Evolutionary conservation across 1,284 basidiomycete species (phyloP), one percentile per base, ranked within the genome.

Genomic region (Sutorius eximius): DNA sequence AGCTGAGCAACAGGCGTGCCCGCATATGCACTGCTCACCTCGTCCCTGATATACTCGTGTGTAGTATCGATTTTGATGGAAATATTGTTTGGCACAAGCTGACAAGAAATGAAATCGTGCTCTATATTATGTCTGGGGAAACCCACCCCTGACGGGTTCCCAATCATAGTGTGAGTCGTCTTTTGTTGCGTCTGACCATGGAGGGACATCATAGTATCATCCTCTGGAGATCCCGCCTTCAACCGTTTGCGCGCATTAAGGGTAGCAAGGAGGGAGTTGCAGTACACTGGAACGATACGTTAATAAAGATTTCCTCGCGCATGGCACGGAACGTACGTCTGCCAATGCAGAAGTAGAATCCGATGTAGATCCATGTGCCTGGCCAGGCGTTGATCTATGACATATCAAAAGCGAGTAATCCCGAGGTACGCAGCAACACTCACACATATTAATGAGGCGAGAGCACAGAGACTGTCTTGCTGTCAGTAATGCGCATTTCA

Each of bases 281-380:
- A 72, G 61, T 82, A 82, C 11, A 81, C 75, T 78, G 15, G 16
- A 42, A 34, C 12, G 5, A n/a, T 5, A 18, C 9, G 13, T 43
- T 11, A 53, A 41, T 20, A 27, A 15, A n/a, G 11, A 30, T n/a
- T 22, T 24, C 15, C 5, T 34, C 22, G 12, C 27, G 16, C 41
- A 7, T 7, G 20, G 34, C 15, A 44, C 18, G 32, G 8, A 15
- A 66, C 76, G 53, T 62, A 79, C 77, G 59, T 30, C 80, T 74
- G n/a, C 80, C 79, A 46, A 80, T 72, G 54, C 72, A 73, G 59
- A 78, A 81, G 64, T 78, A 82, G 65, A 81, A 82, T 9, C 67
- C 56, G 16, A 77, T 74, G 61, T 81, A 82, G 53, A 81, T 67
- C 59, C 79, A 72, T 0, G 78, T 71, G 27, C 61, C 51, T 2